Conservation (phyloP, 495 filamentous ascomycete genomes). For the Peziza echinospora region DNA sequence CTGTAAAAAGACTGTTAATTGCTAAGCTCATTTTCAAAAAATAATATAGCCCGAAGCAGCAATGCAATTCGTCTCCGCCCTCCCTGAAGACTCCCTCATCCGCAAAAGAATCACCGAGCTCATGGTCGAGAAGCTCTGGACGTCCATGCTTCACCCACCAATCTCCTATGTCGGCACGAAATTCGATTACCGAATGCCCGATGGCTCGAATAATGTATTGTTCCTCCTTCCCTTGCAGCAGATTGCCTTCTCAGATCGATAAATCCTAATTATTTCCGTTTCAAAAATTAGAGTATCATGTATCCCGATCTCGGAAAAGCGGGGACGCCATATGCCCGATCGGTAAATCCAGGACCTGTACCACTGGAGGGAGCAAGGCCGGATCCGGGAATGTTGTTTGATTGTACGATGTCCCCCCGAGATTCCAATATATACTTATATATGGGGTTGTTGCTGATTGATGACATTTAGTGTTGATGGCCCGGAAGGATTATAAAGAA, state of each 20-base stretch:
- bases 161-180: slow-evolving; percentile 27
- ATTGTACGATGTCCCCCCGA: slow-evolving; percentile 21
- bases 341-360: slow-evolving; percentile 33
- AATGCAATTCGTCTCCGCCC: too few species aligned
- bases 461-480: slow-evolving; percentile 35
- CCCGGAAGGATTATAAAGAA: slow-evolving; percentile 32
- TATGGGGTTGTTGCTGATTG: not conserved
- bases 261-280: too few species aligned
- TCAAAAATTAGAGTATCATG: too few species aligned
- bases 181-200: slow-evolving; percentile 40
- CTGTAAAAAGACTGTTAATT: too few species aligned
- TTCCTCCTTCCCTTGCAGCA: too few species aligned
- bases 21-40: too few species aligned
- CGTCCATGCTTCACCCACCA: slow-evolving; percentile 44
- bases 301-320: slow-evolving; percentile 28
- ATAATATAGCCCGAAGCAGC: too few species aligned
- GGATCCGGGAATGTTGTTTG: slow-evolving; percentile 57
- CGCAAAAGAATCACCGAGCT: too few species aligned
- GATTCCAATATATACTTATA: not conserved
- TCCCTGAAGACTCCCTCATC: too few species aligned
- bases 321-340: slow-evolving; percentile 24
- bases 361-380: slow-evolving; percentile 35
- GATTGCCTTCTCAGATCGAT: too few species aligned
- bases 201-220: slow-evolving; percentile 50
- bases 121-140: slow-evolving; percentile 40